phyloP scores from a whole-genome alignment of 2,329 filamentous ascomycete species.

The Trichocomaceae sp. region DNA sequence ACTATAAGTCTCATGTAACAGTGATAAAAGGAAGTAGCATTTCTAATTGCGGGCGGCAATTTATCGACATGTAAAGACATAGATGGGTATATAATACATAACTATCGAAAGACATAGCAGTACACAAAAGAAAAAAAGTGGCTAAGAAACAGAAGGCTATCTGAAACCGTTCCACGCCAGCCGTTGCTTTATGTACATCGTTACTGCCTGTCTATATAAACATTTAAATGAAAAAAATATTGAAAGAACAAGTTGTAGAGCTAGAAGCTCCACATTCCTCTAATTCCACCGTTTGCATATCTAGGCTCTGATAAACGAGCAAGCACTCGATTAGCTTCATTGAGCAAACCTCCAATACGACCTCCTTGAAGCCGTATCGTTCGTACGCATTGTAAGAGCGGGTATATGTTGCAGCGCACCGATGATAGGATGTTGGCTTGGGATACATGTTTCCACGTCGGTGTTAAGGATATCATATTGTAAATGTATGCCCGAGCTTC shows the following conservation, averaged over 20 bases:
- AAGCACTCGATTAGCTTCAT: conserved; percentile 28
- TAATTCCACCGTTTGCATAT: conserved; percentile 14
- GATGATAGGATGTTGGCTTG: conserved; percentile 15
- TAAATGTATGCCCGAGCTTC: conserved; percentile 18
- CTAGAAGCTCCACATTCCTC: conserved; percentile 23
- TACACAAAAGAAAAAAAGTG: conserved; percentile 12
- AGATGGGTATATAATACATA: neutral
- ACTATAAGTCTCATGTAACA: neutral
- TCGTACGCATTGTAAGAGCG: conserved; percentile 27
- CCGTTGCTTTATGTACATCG: conserved; percentile 9
- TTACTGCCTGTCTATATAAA: neutral
- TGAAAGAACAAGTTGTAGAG: neutral
- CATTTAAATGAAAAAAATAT: neutral
- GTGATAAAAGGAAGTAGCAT: neutral
- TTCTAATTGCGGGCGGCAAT: neutral
- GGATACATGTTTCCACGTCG: conserved; percentile 16
- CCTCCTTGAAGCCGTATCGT: conserved; percentile 19
- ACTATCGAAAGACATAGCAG: neutral
- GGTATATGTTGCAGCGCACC: conserved; percentile 20
- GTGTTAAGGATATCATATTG: conserved; percentile 17
- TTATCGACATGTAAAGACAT: neutral
- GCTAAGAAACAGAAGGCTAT: conserved; percentile 13
- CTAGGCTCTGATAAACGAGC: conserved; percentile 22
- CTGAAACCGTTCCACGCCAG: conserved; percentile 11
- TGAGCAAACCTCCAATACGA: conserved; percentile 29